A percentile compares a stretch with the other conserved stretches of the same genome.
Conservation (phyloP, 805 yeast genomes). For the Cyberlindnera mycetangii region DNA sequence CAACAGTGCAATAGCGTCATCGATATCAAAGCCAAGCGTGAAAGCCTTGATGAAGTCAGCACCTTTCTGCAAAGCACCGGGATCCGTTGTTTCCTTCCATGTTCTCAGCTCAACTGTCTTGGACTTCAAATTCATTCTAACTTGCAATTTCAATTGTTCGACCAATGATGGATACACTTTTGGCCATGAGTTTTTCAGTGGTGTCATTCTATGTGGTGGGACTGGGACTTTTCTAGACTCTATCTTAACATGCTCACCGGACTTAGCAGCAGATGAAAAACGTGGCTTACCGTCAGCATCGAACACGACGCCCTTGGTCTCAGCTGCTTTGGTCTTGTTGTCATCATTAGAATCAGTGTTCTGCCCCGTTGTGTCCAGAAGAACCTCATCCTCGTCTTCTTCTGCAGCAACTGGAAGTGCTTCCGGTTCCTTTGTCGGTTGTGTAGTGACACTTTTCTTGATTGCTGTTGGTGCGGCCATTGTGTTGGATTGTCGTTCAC, state of each 20-base stretch:
- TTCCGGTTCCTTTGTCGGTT: constrained; percentile 3
- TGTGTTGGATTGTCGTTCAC: no score
- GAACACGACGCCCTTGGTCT: constrained; percentile 33
- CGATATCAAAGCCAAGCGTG: constrained; percentile 93
- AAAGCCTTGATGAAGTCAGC: constrained; percentile 96
- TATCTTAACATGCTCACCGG: constrained; percentile 62
- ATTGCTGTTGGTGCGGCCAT: constrained; percentile 48
- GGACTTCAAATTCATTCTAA: constrained; percentile 89
- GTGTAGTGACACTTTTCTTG: constrained; percentile 17
- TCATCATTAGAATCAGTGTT: constrained; percentile 17
- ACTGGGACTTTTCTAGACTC: constrained; percentile 89
- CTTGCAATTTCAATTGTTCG: constrained; percentile 91
- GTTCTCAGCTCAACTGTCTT: constrained; percentile 87
- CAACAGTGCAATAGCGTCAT: constrained; percentile 92
- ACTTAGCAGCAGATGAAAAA: constrained; percentile 66
- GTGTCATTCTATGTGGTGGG: constrained; percentile 97
- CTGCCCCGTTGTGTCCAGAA: constrained; percentile 35
- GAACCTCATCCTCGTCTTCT: constrained; percentile 37
- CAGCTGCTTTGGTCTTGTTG: constrained; percentile 23
- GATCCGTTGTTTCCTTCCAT: constrained; percentile 75
- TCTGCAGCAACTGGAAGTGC: constrained; percentile 17
- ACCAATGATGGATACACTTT: constrained; percentile 95
- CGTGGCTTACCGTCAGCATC: constrained; percentile 90
- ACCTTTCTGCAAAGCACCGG: constrained; percentile 95
- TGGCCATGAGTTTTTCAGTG: constrained; percentile 85